A percentile compares a stretch with the other conserved stretches of the same genome.
These are phyloP conservation scores for Pyricularia sp. DNA, from an alignment of 2,329 filamentous ascomycete species.

Conservation along the genomic window DNA sequence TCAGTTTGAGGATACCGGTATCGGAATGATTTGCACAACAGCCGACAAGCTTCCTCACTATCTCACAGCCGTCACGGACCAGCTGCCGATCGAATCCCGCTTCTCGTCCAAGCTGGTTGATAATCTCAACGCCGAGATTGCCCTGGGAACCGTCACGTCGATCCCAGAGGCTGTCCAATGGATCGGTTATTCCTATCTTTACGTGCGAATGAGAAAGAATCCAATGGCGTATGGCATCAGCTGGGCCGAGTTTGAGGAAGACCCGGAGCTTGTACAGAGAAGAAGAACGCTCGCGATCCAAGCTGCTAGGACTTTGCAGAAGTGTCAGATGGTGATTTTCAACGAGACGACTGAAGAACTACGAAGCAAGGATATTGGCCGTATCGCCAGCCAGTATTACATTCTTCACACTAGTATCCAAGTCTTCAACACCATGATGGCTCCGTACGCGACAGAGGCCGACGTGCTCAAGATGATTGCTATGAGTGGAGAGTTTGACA, in stretches of 20 bases:
- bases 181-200: slow-evolving; percentile 96
- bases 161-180: slow-evolving; percentile 90
- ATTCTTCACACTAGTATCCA: slow-evolving; percentile 89
- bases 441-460: slow-evolving; percentile 72
- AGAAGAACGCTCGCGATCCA: slow-evolving; percentile 80
- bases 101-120: slow-evolving; percentile 92
- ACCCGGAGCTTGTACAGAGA: slow-evolving; percentile 78
- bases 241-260: slow-evolving; percentile 81
- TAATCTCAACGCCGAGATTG: slow-evolving; percentile 92
- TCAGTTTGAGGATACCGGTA: slow-evolving; percentile 94
- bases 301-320: slow-evolving; percentile 76
- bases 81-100: slow-evolving; percentile 94
- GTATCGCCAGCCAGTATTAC: slow-evolving; percentile 96
- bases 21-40: slow-evolving; percentile 95
- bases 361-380: slow-evolving; percentile 86
- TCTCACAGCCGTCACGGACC: slow-evolving; percentile 83
- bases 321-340: slow-evolving; percentile 98
- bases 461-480: slow-evolving; percentile 95
- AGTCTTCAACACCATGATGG: slow-evolving; percentile 95
- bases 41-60: slow-evolving; percentile 92
- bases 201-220: slow-evolving; percentile 91
- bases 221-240: slow-evolving; percentile 92
- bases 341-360: slow-evolving; percentile 92
- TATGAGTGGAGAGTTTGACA: slow-evolving; percentile 96
- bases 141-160: slow-evolving; percentile 88